Evolutionary conservation across 805 yeast genomes (phyloP).

Genomic region (Candida chilensis): DNA sequence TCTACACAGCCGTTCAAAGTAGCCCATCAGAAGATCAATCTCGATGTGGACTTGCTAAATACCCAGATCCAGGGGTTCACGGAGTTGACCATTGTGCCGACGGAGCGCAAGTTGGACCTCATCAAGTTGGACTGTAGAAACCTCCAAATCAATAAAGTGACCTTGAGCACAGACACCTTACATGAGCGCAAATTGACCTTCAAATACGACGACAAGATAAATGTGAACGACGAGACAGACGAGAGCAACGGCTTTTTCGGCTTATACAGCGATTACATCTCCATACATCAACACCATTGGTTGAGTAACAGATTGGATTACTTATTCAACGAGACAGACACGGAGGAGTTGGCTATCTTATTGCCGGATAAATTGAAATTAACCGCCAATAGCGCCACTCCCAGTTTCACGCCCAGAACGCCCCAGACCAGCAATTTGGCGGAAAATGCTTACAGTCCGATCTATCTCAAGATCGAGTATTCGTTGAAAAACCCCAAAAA

Average conservation of each 20-base stretch:
- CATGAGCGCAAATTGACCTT: slow-evolving; percentile 49
- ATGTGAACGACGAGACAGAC: slow-evolving; percentile 22
- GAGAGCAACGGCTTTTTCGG: slow-evolving; percentile 28
- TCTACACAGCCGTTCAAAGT: slow-evolving; percentile 49
- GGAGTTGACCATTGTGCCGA: slow-evolving; percentile 74
- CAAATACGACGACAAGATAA: slow-evolving; percentile 44
- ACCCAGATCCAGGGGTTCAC: slow-evolving; percentile 61
- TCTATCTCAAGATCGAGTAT: slow-evolving; percentile 63
- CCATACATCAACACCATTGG: slow-evolving; percentile 50
- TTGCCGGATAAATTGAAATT: slow-evolving; percentile 63
- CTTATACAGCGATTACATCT: slow-evolving; percentile 25
- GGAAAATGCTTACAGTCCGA: slow-evolving; percentile 62
- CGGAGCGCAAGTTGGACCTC: slow-evolving; percentile 43
- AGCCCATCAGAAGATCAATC: slow-evolving; percentile 74
- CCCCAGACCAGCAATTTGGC: slow-evolving; percentile 12
- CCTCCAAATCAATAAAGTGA: slow-evolving; percentile 51
- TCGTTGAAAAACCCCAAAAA: slow-evolving; percentile 53
- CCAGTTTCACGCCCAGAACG: slow-evolving; percentile 15
- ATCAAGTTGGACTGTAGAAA: slow-evolving; percentile 78
- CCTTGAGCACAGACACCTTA: slow-evolving; percentile 35
- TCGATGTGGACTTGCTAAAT: slow-evolving; percentile 72
- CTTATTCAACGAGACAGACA: slow-evolving; percentile 41
- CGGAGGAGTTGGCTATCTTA: slow-evolving; percentile 56
- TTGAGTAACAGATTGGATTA: slow-evolving; percentile 44
- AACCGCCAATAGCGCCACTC: slow-evolving; percentile 21